These are phyloP conservation scores for Teratosphaeria pseudoeucalypti DNA, from an alignment of 2,329 filamentous ascomycete genomes.

Conservation along the genomic window DNA sequence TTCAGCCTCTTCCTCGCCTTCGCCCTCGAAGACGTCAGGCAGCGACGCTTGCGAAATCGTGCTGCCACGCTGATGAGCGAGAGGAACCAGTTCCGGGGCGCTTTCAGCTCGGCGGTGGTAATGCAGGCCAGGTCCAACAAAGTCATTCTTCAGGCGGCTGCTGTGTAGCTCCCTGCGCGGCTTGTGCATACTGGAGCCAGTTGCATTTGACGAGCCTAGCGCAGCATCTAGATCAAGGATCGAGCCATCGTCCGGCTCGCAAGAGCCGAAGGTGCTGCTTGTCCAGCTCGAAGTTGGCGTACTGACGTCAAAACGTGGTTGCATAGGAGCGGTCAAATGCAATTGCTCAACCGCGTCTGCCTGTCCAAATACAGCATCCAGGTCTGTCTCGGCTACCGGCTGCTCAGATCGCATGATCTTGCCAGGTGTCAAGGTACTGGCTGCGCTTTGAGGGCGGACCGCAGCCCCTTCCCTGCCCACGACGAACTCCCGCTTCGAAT, in stretches of 20 bases:
- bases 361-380: slow-evolving; percentile 21
- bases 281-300: slow-evolving; percentile 8
- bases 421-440: slow-evolving; percentile 3
- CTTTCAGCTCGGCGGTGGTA: slow-evolving; percentile 72
- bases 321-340: slow-evolving; percentile 9
- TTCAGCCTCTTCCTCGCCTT: slow-evolving; percentile 54
- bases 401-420: slow-evolving; percentile 2
- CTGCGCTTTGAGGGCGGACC: slow-evolving; percentile 5
- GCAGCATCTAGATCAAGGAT: slow-evolving; percentile 94
- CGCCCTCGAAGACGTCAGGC: slow-evolving; percentile 80
- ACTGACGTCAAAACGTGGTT: slow-evolving; percentile 6
- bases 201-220: slow-evolving; percentile 82
- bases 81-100: slow-evolving; percentile 67
- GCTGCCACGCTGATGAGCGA: slow-evolving; percentile 40
- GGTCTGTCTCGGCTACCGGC: slow-evolving; percentile 20
- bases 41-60: slow-evolving; percentile 50
- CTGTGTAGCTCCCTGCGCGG: slow-evolving; percentile 64
- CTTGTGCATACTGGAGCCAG: slow-evolving; percentile 57
- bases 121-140: slow-evolving; percentile 59
- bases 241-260: slow-evolving; percentile 51
- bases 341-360: background rate
- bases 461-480: background rate
- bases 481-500: slow-evolving; percentile 20
- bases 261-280: slow-evolving; percentile 4
- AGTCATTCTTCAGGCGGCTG: slow-evolving; percentile 59